Percentiles rank a stretch among this genome's conserved stretches.
Evolutionary conservation across 2,329 filamentous ascomycete species (phyloP).

Genomic region (Diaporthe velutina): DNA sequence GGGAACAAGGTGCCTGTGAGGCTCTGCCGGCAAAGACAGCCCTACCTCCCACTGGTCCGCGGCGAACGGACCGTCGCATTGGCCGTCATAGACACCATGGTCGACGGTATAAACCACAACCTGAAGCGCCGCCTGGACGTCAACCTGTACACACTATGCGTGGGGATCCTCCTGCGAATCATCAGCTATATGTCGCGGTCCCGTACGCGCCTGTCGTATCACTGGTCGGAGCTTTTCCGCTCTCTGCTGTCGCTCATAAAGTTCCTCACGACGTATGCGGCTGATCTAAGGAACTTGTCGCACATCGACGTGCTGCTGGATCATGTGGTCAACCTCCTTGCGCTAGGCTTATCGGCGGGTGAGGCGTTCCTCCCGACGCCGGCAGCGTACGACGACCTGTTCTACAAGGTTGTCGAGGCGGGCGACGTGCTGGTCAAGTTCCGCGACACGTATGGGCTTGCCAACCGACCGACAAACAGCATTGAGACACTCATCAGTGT

Average conservation of each 20-base stretch:
- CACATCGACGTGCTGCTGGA: constrained; percentile 82
- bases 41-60: constrained; percentile 81
- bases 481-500: constrained; percentile 89
- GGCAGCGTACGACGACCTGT: constrained; percentile 92
- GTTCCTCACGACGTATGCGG: constrained; percentile 88
- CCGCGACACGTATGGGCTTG: constrained; percentile 78
- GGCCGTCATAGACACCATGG: constrained; percentile 85
- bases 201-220: constrained; percentile 85
- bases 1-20: constrained; percentile 81
- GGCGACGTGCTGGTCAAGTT: constrained; percentile 87
- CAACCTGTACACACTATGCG: constrained; percentile 83
- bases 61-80: constrained; percentile 81
- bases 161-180: constrained; percentile 85
- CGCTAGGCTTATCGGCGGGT: constrained; percentile 85
- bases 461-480: constrained; percentile 72
- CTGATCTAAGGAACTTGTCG: constrained; percentile 78
- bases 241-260: constrained; percentile 88
- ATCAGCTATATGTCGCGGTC: constrained; percentile 87
- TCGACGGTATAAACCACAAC: constrained; percentile 95
- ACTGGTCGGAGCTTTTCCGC: constrained; percentile 97
- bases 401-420: constrained; percentile 97
- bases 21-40: constrained; percentile 89
- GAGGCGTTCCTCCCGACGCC: constrained; percentile 92
- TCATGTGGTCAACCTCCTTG: constrained; percentile 84
- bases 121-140: constrained; percentile 87